Percentiles rank a stretch among this genome's conserved stretches.
phyloP scores from a whole-genome alignment of 148 eudicot genomes.

The Cornus controversa region DNA sequence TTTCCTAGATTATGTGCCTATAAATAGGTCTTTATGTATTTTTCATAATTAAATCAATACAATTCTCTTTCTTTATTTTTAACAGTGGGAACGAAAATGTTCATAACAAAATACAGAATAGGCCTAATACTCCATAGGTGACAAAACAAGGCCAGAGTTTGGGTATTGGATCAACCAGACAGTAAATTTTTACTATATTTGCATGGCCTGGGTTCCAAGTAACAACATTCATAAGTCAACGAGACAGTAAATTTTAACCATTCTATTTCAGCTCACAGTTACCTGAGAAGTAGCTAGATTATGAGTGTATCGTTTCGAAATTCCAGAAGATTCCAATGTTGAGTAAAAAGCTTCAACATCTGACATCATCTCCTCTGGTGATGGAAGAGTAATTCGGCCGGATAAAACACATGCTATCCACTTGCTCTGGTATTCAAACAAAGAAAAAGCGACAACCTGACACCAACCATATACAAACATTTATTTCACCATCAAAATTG shows the following conservation, averaged over 20 bases:
- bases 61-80: too few relatives aligned
- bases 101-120: too few relatives aligned
- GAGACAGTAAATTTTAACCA: not conserved
- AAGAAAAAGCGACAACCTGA: constrained; percentile 75
- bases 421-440: constrained; percentile 77
- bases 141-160: too few relatives aligned
- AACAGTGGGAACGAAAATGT: constrained; percentile 10
- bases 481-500: not conserved
- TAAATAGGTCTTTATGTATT: too few relatives aligned
- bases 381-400: constrained; percentile 60
- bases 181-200: too few relatives aligned
- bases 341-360: constrained; percentile 67
- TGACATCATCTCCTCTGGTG: constrained; percentile 66
- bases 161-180: too few relatives aligned
- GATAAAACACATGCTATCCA: constrained; percentile 89
- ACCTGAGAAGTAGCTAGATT: constrained; percentile 53
- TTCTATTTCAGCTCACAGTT: not conserved
- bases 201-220: not conserved
- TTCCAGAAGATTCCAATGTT: constrained; percentile 49
- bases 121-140: too few relatives aligned
- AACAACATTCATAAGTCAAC: not conserved
- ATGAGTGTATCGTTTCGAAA: constrained; percentile 83
- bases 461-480: not conserved
- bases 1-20: too few relatives aligned
- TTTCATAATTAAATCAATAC: too few relatives aligned